A percentile compares a stretch with the other conserved stretches of the same genome.
Conservation (phyloP, 768 basidiomycete species). For the Lactarius sp. region DNA sequence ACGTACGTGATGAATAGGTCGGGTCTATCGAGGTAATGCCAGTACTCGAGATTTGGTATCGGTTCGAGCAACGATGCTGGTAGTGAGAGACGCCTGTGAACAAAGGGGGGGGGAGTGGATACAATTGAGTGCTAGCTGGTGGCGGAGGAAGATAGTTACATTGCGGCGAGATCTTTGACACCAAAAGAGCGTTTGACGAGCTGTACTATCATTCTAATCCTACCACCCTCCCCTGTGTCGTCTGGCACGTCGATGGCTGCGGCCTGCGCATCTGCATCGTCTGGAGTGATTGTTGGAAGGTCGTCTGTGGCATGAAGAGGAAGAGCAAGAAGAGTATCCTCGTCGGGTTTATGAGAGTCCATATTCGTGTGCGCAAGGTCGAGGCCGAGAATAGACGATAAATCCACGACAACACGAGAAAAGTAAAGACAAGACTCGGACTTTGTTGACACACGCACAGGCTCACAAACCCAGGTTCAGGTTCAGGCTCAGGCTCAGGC, state of each 20-base stretch:
- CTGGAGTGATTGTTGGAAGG: neutral
- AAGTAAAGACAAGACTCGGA: neutral
- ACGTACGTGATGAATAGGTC: constrained; percentile 89
- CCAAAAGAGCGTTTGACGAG: constrained; percentile 89
- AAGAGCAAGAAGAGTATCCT: neutral
- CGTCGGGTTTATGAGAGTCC: neutral
- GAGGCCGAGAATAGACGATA: neutral
- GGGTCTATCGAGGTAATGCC: constrained; percentile 88
- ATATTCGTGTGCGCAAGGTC: neutral
- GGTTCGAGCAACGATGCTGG: constrained; percentile 93
- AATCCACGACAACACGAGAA: too few species aligned
- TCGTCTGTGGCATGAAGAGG: neutral
- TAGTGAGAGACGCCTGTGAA: constrained; percentile 76
- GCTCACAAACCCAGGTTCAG: too few species aligned
- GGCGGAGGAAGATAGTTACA: constrained; percentile 47
- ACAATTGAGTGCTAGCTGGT: constrained; percentile 8
- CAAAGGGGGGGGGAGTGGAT: neutral
- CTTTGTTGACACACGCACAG: too few species aligned
- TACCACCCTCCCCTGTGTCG: constrained; percentile 81
- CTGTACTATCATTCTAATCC: constrained; percentile 89
- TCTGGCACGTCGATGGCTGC: constrained; percentile 25
- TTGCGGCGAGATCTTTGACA: constrained; percentile 91
- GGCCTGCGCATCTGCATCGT: constrained; percentile 11
- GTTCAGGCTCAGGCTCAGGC: too few species aligned
- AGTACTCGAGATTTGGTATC: constrained; percentile 94